Evolutionary conservation across 1,284 basidiomycete species (phyloP), one percentile per base, ranked within the genome.

Genomic region (Hypsizygus ulmarius): DNA sequence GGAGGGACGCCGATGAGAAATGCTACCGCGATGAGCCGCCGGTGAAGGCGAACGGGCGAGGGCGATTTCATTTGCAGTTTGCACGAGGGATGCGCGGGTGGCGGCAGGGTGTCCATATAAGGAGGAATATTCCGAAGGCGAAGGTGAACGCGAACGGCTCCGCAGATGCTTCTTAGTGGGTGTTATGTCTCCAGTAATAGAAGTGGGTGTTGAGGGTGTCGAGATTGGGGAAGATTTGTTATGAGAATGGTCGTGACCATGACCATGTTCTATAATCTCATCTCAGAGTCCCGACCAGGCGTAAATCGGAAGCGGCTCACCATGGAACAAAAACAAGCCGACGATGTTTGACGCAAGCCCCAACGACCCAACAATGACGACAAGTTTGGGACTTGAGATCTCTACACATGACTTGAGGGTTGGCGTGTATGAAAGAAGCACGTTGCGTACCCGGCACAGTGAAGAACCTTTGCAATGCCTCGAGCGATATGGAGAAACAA

Each of bases 291-390:
- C 45, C 33, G 15, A 25, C 15, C 5, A 21, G 38, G 50, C 16
- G 34, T 49, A 33, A 54, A 34, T 21, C 11, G 30, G 5, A 12
- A 15, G 19, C 19, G 29, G 68, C 79, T 54, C 58, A 91, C 93
- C 96, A 64, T 97, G 94, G 79, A 99, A 99, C 49, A 99, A 75
- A 72, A 96, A 89, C 19, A 99, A 71, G 12, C 97, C 96, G 41
- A 98, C 78, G 30, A 99, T 79, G 63, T 99, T 99, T 32, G 93
- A 96, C 0, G 87, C 79, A 5, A 99, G 74, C 30, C 97, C 97
- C 5, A 95, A 72, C 12, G 81, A 85, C 12, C 97, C 97, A 21
- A 99, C 96, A 19, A 96, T 70, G 3, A 98, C 90, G 28, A 99
- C 82, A 5, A 99, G 73, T 57, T 81, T 82, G 1, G 97, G 91